Conservation (phyloP, 768 basidiomycete species). For the Termitomyces sp. region DNA sequence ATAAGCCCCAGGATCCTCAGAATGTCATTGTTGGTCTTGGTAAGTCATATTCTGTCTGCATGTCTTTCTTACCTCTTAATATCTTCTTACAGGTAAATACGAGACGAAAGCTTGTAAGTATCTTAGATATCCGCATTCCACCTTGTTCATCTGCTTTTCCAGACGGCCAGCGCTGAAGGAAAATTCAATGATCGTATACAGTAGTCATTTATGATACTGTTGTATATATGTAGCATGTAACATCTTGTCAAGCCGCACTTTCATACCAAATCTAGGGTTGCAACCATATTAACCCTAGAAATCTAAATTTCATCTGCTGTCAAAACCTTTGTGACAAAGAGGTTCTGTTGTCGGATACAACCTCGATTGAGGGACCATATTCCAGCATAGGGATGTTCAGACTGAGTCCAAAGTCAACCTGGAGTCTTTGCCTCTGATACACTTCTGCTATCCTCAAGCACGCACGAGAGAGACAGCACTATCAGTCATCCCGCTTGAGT, state of each 20-base stretch:
- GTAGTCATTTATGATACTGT: not conserved
- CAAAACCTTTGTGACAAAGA: not conserved
- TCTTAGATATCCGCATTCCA: not conserved
- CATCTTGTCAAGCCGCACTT: not conserved
- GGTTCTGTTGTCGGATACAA: not conserved
- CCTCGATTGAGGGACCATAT: not conserved
- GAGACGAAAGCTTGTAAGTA: slow-evolving; percentile 41
- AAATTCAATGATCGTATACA: not conserved
- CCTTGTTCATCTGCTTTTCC: slow-evolving; percentile 2
- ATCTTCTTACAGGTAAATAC: slow-evolving; percentile 27
- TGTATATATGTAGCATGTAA: not conserved
- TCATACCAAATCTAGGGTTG: not conserved
- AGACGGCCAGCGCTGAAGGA: slow-evolving; percentile 48
- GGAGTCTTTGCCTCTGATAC: not conserved
- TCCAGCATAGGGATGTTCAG: not conserved
- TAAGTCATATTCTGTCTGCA: slow-evolving; percentile 23
- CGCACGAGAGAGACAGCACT: not conserved
- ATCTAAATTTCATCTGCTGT: not conserved
- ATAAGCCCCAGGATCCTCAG: slow-evolving; percentile 63
- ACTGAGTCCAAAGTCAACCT: not conserved
- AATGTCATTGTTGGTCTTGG: slow-evolving; percentile 80
- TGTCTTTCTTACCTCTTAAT: not conserved
- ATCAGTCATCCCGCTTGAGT: slow-evolving; percentile 21
- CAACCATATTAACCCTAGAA: not conserved
- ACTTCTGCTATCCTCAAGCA: not conserved